Evolutionary conservation across 345 rosid species (phyloP).

Genomic region (Geranium rotundifolium): DNA sequence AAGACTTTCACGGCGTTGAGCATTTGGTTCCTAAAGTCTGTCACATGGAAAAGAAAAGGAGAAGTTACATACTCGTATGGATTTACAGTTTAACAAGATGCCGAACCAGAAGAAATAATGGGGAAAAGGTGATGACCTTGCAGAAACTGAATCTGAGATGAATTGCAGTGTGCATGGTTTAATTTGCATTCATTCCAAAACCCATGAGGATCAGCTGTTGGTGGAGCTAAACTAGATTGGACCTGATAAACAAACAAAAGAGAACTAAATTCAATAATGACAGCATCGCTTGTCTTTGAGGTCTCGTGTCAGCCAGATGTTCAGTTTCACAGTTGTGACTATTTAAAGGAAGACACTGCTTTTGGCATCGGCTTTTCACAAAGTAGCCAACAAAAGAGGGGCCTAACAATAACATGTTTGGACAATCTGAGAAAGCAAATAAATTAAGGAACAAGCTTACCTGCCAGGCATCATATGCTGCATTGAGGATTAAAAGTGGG

Average conservation of each 20-base stretch:
- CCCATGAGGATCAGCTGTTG: slow-evolving; percentile 41
- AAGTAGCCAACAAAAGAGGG: background rate
- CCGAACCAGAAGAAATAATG: background rate
- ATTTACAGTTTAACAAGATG: background rate
- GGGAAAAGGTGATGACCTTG: background rate
- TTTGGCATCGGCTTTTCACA: background rate
- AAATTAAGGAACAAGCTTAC: slow-evolving; percentile 18
- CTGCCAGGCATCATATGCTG: slow-evolving; percentile 88
- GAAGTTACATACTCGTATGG: background rate
- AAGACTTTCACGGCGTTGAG: slow-evolving; percentile 33
- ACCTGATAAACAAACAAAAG: slow-evolving; percentile 3
- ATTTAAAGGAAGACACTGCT: background rate
- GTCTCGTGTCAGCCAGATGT: background rate
- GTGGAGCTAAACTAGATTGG: slow-evolving; percentile 43
- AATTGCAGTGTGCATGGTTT: slow-evolving; percentile 24
- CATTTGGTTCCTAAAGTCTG: slow-evolving; percentile 84
- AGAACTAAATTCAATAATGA: background rate
- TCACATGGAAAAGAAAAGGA: background rate
- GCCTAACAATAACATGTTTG: slow-evolving; percentile 3
- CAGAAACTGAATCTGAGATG: slow-evolving; percentile 29
- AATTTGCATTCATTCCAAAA: slow-evolving; percentile 35
- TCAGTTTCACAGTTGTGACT: background rate
- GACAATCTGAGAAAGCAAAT: background rate
- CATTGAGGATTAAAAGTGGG: slow-evolving; percentile 67
- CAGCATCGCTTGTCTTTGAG: background rate